Conservation (phyloP, 371 early-diverging fungal species). For the Apophysomyces variabilis region DNA sequence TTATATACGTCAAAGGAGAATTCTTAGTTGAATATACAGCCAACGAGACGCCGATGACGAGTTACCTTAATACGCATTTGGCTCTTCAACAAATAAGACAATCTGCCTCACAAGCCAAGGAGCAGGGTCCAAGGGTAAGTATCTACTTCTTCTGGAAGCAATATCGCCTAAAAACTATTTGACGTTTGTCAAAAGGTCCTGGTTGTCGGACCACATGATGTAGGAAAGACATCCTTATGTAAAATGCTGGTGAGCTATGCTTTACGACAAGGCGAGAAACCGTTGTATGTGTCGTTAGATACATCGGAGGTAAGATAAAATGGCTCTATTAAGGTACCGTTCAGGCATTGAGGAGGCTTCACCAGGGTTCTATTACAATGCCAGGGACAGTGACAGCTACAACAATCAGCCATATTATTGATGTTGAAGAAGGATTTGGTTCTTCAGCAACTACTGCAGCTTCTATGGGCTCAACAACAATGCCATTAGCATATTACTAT, state of each 20-base stretch:
- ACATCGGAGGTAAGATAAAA: slow-evolving; percentile 65
- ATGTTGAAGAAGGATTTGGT: slow-evolving; percentile 87
- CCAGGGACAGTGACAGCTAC: slow-evolving; percentile 89
- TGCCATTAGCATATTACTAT: slow-evolving; percentile 90
- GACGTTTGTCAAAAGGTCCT: slow-evolving; percentile 55
- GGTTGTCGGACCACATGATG: slow-evolving; percentile 89
- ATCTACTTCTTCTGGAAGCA: not conserved
- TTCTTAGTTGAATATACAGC: slow-evolving; percentile 86
- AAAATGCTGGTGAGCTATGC: slow-evolving; percentile 88
- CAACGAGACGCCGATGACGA: slow-evolving; percentile 93
- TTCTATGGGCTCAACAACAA: slow-evolving; percentile 66
- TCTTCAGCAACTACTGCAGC: slow-evolving; percentile 75
- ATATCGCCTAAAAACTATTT: not conserved
- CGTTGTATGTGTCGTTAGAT: slow-evolving; percentile 88
- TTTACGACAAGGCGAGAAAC: slow-evolving; percentile 71
- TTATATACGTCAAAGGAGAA: slow-evolving; percentile 60
- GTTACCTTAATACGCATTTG: slow-evolving; percentile 86
- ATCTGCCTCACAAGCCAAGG: slow-evolving; percentile 50
- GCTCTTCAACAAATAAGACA: slow-evolving; percentile 83
- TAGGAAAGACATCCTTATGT: slow-evolving; percentile 88
- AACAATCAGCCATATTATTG: slow-evolving; percentile 74
- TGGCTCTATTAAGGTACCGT: not conserved
- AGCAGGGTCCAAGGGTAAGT: slow-evolving; percentile 73
- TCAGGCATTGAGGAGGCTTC: not conserved
- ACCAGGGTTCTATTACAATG: slow-evolving; percentile 79